Base-by-base conservation (phyloP, 176 grass and related monocot species). In the Aegilops speltoides region DNA sequence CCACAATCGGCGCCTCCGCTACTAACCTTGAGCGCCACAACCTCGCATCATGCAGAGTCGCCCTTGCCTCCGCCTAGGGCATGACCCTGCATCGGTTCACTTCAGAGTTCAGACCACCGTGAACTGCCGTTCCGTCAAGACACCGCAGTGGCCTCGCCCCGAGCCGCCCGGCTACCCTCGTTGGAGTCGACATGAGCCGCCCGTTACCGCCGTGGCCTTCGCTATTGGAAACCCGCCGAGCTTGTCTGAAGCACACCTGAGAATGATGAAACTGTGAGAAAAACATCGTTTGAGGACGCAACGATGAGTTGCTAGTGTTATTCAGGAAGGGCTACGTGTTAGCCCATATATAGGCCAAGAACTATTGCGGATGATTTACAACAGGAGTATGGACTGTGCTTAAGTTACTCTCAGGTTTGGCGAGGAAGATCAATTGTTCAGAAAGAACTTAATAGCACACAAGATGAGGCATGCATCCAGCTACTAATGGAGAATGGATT, bases 331-430 rank as follows among this genome's bases (percentile, higher is more conserved):
- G 50, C 85, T 98, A 73, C 36, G 36, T 37, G 36, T 5, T 7
- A 37, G 36, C 36, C 36, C 36, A 37, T 37, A 37, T 37, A 37
- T 37, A 37, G 36, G 36, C 36, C 36, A 37, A 37, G 6, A 37
- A 4, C 4, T 7, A 37, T 7, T 37, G 36, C 36, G 4, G 36
- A 37, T 37, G 36, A 37, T 37, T 37, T 37, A 5, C 36, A 37
- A 37, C 36, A 37, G 36, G 36, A 37, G 6, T 7, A 37, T 37
- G 36, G 36, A 7, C 5, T 7, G 36, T 37, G 23, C 70, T 86
- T 98, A 13, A 98, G 93, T 84, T 98, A 98, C 59, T 93, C 96
- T 74, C 96, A 98, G 82, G 96, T 89, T 73, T 98, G 93, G 96
- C 84, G 96, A 36, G 96, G 96, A 76, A 95, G 89, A 87, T 91